Evolutionary conservation across 441 rosid genomes (phyloP).

Genomic region (Aquilaria agallochum): DNA sequence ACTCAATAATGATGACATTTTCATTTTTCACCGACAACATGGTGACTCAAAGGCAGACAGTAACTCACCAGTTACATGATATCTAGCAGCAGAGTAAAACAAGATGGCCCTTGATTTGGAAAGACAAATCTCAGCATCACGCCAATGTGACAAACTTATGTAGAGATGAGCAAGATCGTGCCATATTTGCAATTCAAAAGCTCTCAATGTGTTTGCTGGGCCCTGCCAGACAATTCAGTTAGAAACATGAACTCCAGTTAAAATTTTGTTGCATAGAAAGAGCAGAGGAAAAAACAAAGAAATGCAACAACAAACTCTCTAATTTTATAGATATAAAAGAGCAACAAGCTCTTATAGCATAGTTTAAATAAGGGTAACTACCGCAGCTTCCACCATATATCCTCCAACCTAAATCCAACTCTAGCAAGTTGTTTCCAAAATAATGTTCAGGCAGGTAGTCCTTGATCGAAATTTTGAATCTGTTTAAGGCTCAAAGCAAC

Average conservation of each 20-base stretch:
- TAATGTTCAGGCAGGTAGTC: slow-evolving; percentile 3
- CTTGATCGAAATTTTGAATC: not conserved
- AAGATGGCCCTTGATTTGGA: slow-evolving; percentile 67
- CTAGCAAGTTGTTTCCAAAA: slow-evolving; percentile 6
- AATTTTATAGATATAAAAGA: not conserved
- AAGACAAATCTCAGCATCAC: slow-evolving; percentile 87
- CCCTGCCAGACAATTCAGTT: slow-evolving; percentile 29
- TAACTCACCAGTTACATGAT: slow-evolving; percentile 46
- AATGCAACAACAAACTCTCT: not conserved
- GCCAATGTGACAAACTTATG: slow-evolving; percentile 71
- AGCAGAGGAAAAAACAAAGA: not conserved
- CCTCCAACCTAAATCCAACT: not conserved
- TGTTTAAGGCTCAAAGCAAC: too few species aligned
- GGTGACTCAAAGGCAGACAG: not conserved
- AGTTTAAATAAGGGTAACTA: too few species aligned
- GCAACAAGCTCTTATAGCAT: too few species aligned
- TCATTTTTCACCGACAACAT: too few species aligned
- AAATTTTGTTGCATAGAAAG: not conserved
- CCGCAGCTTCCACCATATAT: too few species aligned
- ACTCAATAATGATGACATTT: too few species aligned
- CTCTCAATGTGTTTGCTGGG: slow-evolving; percentile 30
- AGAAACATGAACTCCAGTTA: slow-evolving; percentile 3
- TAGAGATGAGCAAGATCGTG: slow-evolving; percentile 79
- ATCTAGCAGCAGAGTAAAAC: slow-evolving; percentile 57
- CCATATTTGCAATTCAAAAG: slow-evolving; percentile 82